Evolutionary conservation across 768 basidiomycete genomes (phyloP).

Genomic region (Lactarius hatsudake): DNA sequence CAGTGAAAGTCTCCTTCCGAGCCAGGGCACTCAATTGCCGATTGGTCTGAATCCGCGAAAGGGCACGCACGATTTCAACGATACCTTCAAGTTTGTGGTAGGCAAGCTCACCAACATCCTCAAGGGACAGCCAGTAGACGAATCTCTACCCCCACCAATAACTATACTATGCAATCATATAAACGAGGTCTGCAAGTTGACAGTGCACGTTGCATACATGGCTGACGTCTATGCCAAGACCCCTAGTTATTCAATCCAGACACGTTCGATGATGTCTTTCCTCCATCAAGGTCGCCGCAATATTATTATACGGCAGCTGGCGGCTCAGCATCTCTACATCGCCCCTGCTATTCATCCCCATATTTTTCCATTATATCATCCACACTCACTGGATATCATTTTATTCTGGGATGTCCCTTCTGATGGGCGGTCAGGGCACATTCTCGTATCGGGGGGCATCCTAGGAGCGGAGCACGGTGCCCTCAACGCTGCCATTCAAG

Average conservation of each 20-base stretch:
- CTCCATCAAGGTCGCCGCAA: constrained; percentile 52
- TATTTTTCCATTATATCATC: constrained; percentile 82
- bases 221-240: constrained; percentile 6
- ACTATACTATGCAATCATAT: constrained; percentile 28
- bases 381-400: constrained; percentile 65
- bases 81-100: constrained; percentile 50
- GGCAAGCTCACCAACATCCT: constrained; percentile 51
- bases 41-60: constrained; percentile 44
- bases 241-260: constrained; percentile 26
- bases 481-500: constrained; percentile 57
- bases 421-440: constrained; percentile 58
- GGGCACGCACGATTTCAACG: constrained; percentile 38
- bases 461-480: constrained; percentile 70
- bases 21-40: constrained; percentile 46
- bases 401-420: constrained; percentile 73
- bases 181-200: constrained; percentile 20
- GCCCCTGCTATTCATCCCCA: constrained; percentile 46
- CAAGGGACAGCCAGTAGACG: constrained; percentile 38
- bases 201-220: not conserved
- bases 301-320: constrained; percentile 37
- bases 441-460: constrained; percentile 53
- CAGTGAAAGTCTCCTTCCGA: constrained; percentile 46
- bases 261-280: constrained; percentile 42
- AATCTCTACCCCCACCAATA: constrained; percentile 29
- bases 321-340: constrained; percentile 53